Evolutionary conservation across 2,329 filamentous ascomycete genomes (phyloP).

Genomic region (Colletotrichum sp.): DNA sequence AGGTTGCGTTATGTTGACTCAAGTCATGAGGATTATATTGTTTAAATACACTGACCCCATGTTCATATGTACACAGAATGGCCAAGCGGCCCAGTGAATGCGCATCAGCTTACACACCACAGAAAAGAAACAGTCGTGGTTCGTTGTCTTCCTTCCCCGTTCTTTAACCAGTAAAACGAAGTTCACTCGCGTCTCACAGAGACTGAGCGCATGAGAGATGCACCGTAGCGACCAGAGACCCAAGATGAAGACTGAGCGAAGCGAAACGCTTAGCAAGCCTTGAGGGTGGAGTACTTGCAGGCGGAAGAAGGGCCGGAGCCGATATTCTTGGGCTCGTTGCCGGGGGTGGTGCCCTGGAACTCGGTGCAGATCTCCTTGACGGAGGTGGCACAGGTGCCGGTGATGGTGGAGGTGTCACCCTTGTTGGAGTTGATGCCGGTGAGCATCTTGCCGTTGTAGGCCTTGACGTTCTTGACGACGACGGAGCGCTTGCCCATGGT

Average conservation of each 20-base stretch:
- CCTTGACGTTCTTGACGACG: constrained; percentile 23
- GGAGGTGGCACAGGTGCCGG: constrained; percentile 20
- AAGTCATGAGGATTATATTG: constrained; percentile 17
- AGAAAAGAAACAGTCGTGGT: neutral
- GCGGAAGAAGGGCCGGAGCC: neutral
- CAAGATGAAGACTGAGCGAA: neutral
- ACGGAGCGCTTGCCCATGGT: constrained; percentile 21
- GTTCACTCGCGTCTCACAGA: neutral
- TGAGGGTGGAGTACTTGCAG: constrained; percentile 18
- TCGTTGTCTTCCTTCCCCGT: neutral
- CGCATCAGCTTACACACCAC: constrained; percentile 18
- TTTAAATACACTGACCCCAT: constrained; percentile 9
- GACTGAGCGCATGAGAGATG: neutral
- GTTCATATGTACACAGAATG: constrained; percentile 17
- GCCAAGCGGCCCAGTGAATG: constrained; percentile 6
- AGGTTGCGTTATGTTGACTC: neutral
- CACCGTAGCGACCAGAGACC: neutral
- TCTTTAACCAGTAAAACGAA: constrained; percentile 9
- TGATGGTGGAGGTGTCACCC: constrained; percentile 22
- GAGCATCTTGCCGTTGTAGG: constrained; percentile 23
- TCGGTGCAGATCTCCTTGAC: constrained; percentile 23
- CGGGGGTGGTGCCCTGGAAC: constrained; percentile 22
- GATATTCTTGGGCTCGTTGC: constrained; percentile 23
- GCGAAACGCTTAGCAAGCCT: constrained; percentile 19
- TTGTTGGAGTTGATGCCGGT: constrained; percentile 24